Evolutionary conservation across 2,329 filamentous ascomycete species (phyloP).

Genomic region (Leptoxyphium fumago): DNA sequence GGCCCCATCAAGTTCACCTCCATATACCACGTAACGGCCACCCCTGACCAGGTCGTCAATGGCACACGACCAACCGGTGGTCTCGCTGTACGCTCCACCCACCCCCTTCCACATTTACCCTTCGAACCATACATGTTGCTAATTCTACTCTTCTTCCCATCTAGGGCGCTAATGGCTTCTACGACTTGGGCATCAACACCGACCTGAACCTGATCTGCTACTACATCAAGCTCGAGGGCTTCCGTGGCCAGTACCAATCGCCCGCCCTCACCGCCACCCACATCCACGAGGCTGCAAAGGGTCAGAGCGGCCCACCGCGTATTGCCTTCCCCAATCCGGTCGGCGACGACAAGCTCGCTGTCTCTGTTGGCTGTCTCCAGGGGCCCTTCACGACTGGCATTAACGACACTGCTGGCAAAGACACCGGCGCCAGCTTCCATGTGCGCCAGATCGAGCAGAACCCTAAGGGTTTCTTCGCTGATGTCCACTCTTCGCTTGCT

Average conservation of each 20-base stretch:
- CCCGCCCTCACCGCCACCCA: constrained; percentile 39
- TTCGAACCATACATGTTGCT: constrained; percentile 24
- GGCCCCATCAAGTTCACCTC: constrained; percentile 31
- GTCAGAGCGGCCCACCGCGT: constrained; percentile 36
- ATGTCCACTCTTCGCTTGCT: constrained; percentile 36
- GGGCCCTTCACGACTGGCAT: constrained; percentile 31
- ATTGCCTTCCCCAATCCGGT: constrained; percentile 38
- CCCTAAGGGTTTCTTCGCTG: constrained; percentile 37
- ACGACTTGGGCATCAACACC: constrained; percentile 40
- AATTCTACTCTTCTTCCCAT: no score
- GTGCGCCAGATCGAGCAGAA: constrained; percentile 37
- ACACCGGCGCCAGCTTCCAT: constrained; percentile 34
- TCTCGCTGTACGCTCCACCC: constrained; percentile 5
- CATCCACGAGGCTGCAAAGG: constrained; percentile 36
- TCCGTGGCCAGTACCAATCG: constrained; percentile 37
- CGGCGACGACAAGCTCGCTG: constrained; percentile 22
- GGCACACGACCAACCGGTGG: constrained; percentile 20
- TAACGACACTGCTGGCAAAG: constrained; percentile 23
- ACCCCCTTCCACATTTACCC: constrained; percentile 1
- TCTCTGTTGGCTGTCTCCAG: constrained; percentile 28
- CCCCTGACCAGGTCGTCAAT: constrained; percentile 36
- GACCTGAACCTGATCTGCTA: constrained; percentile 30
- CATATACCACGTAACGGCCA: constrained; percentile 33
- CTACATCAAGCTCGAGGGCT: constrained; percentile 37
- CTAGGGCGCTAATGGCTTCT: constrained; percentile 32